Evolutionary conservation across 1,284 basidiomycete genomes (phyloP), one percentile per base, ranked within the genome.

Genomic region (Sparassis latifolia): DNA sequence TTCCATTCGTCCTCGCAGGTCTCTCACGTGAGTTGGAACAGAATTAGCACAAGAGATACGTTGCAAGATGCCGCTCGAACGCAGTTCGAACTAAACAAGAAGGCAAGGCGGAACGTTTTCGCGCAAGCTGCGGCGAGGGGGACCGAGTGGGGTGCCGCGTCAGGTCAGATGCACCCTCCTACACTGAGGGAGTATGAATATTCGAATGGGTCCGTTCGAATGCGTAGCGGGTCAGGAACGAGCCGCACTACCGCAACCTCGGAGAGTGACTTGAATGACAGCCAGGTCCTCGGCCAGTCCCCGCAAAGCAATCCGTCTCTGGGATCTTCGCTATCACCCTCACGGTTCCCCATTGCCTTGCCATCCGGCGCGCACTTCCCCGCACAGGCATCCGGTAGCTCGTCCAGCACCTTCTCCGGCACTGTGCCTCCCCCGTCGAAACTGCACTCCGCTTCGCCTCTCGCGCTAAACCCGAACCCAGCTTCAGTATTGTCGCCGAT

Each of bases 161-260:
- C 59, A 64, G 35, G 65, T 67, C 48, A 67, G 66, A 38, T 58
- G 20, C 66, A 56, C 30, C 60, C 59, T n/a, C 60, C 61, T 44
- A 58, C 60, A 39, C 57, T 60, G 10, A 55, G 52, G 49, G 60
- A 55, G 35, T 57, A 56, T 41, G 55, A 46, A 32, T 56, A n/a
- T 48, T 47, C 44, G 31, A 62, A 61, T 43, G 60, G 62, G 10
- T 55, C 60, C 66, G 53, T 74, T 4, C 79, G 89, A 51, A 75
- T 88, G 72, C 79, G 87, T 52, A 90, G 88, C 65, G 86, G 86
- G 29, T 90, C 88, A 41, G 86, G 85, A 10, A 85, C 83, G 41
- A 89, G 86, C 70, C 78, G 83, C 46, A 86, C 85, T 20, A 88
- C 86, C 27, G 80, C 61, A 10, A 69, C 85, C 27, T 87, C 86